phyloP scores from a whole-genome alignment of 2,329 filamentous ascomycete species.

The Colletotrichum tropicale region DNA sequence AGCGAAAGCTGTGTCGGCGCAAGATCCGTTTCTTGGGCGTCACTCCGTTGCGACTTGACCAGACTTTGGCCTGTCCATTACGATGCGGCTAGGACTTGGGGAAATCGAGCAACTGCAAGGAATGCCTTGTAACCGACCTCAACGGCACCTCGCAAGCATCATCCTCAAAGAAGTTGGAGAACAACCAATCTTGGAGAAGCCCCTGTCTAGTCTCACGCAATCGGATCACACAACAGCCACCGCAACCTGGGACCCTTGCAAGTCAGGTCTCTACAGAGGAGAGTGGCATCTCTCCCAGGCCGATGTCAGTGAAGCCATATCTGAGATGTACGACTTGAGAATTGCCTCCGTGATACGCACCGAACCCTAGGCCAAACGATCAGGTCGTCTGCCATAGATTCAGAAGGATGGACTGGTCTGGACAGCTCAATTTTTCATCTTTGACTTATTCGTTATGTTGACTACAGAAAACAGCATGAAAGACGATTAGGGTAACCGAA shows the following conservation, averaged over 20 bases:
- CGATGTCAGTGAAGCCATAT: not conserved
- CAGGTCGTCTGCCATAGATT: not conserved
- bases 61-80: not conserved
- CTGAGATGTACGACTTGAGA: not conserved
- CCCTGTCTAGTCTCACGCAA: not conserved
- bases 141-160: not conserved
- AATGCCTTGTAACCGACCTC: not conserved
- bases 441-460: not conserved
- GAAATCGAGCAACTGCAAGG: not conserved
- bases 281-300: not conserved
- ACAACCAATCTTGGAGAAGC: slow-evolving; percentile 6
- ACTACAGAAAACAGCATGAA: not conserved
- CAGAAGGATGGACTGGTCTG: not conserved
- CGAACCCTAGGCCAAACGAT: not conserved
- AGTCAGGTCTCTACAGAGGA: not conserved
- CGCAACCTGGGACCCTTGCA: not conserved
- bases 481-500: not conserved
- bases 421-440: not conserved
- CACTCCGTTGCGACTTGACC: not conserved
- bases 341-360: not conserved
- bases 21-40: not conserved
- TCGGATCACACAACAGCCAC: not conserved
- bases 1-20: not conserved
- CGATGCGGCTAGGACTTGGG: not conserved
- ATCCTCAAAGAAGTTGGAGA: slow-evolving; percentile 3